Evolutionary conservation across 345 rosid genomes (phyloP), one percentile per base, ranked within the genome.

Genomic region (Raphanus raphanistrum): DNA sequence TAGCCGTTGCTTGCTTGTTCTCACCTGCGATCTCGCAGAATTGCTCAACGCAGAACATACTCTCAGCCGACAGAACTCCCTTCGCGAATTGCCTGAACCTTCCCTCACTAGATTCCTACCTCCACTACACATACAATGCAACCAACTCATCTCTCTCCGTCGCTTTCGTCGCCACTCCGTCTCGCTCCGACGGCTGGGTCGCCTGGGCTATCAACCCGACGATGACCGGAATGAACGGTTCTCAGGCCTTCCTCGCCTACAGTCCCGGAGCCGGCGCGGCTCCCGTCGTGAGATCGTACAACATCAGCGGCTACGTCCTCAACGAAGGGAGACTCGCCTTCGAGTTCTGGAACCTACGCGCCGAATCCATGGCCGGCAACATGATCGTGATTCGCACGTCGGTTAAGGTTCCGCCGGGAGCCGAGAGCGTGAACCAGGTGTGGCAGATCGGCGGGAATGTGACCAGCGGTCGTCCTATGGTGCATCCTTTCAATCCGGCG

Each of bases 181-280:
- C 87, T 2, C 45, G 43, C 1, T 0, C 90, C 63, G 63, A 31
- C 52, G 96, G 93, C 15, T 94, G 98, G 98, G 64, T 83, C 68
- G 83, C 90, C 13, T 94, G 97, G 98, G 98, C 84, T 15, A 81
- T 94, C 61, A 94, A 94, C 55, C 97, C 90, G 2, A 84, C 80
- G 16, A 78, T 11, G 4, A 59, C 60, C 3, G 81, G 79, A 28
- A 94, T 94, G 98, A 0, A 0, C 0, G 98, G 97, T 8, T 71
- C 90, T 21, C 98, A 94, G 80, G 82, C 92, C 0, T 76, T 94
- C 43, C 21, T 92, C 8, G 96, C 96, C 25, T 60, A 82, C 64
- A 88, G 81, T 78, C 75, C 86, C 48, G 54, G 72, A 63, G 75
- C 82, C 62, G 59, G 61, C 21, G 55, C 6, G 0, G 12, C 32